Conservation (phyloP, 2,329 filamentous ascomycete genomes). For the Colletotrichum sp. region DNA sequence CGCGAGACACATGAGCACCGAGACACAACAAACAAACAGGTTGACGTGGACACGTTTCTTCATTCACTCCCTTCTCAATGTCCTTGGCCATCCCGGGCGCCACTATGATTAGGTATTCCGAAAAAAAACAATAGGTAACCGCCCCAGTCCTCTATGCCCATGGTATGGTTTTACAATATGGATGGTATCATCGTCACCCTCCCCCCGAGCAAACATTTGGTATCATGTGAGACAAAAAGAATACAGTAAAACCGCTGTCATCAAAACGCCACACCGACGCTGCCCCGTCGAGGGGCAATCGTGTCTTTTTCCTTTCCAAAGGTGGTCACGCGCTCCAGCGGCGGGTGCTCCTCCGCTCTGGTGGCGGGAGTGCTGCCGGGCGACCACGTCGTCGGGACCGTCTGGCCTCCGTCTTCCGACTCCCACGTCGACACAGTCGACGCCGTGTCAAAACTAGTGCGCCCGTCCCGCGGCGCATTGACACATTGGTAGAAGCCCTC, state of each 20-base stretch:
- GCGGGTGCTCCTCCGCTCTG: constrained; percentile 40
- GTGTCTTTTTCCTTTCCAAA: constrained; percentile 14
- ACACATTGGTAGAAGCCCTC: constrained; percentile 66
- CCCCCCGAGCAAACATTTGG: constrained; percentile 2
- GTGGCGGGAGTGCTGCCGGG: constrained; percentile 48
- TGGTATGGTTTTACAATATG: not conserved
- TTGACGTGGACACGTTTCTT: not conserved
- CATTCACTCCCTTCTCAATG: not conserved
- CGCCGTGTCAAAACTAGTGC: constrained; percentile 49
- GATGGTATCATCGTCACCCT: constrained; percentile 7
- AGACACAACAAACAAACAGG: not conserved
- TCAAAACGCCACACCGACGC: constrained; percentile 20
- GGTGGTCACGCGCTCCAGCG: constrained; percentile 19
- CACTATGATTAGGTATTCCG: not conserved
- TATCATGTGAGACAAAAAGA: constrained; percentile 16
- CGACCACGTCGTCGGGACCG: constrained; percentile 53
- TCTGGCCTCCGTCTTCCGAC: constrained; percentile 48
- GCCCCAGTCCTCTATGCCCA: not conserved
- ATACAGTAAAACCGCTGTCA: not conserved
- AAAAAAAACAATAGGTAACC: not conserved
- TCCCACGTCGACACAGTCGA: constrained; percentile 57
- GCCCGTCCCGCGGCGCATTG: constrained; percentile 34
- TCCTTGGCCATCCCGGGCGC: not conserved
- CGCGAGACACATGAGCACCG: not conserved
- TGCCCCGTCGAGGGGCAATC: not conserved